A percentile compares a stretch with the other conserved stretches of the same genome.
Evolutionary conservation across 306 rosid genomes (phyloP).

Genomic region (Cucumis hystrix): DNA sequence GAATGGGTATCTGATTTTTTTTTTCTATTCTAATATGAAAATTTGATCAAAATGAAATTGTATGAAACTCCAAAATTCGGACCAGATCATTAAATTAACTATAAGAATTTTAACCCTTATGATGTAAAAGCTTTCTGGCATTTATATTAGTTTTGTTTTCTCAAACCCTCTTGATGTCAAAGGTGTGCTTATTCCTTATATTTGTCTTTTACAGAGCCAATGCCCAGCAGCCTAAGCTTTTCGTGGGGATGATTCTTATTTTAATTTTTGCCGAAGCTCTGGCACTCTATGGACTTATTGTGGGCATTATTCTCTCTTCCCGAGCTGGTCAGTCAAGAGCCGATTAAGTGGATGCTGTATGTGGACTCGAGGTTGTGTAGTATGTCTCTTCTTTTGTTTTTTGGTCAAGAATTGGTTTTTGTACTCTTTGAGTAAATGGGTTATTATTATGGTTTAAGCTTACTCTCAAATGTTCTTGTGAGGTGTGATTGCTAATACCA

Average conservation of each 20-base stretch:
- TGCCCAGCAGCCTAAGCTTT: constrained; percentile 47
- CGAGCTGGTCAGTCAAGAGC: constrained; percentile 54
- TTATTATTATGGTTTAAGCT: neutral
- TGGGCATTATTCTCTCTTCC: constrained; percentile 48
- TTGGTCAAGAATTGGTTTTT: neutral
- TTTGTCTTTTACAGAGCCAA: constrained; percentile 24
- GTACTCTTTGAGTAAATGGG: neutral
- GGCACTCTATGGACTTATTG: constrained; percentile 46
- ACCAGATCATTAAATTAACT: neutral
- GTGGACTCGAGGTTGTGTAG: neutral
- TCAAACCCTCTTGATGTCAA: neutral
- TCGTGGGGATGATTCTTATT: constrained; percentile 45
- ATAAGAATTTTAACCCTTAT: neutral
- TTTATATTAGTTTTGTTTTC: neutral
- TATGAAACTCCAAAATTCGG: neutral
- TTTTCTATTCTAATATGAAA: neutral
- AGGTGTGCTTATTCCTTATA: neutral
- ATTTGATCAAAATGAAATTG: neutral
- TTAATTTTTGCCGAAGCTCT: constrained; percentile 48
- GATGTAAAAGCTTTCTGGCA: neutral
- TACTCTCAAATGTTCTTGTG: neutral
- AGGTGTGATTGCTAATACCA: neutral
- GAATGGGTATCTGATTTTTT: neutral
- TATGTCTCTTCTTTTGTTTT: neutral
- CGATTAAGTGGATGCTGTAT: constrained; percentile 12